A percentile compares a stretch with the other conserved stretches of the same genome.
phyloP scores from a whole-genome alignment of 2,329 filamentous ascomycete genomes.

The Thielaviopsis punctulata region DNA sequence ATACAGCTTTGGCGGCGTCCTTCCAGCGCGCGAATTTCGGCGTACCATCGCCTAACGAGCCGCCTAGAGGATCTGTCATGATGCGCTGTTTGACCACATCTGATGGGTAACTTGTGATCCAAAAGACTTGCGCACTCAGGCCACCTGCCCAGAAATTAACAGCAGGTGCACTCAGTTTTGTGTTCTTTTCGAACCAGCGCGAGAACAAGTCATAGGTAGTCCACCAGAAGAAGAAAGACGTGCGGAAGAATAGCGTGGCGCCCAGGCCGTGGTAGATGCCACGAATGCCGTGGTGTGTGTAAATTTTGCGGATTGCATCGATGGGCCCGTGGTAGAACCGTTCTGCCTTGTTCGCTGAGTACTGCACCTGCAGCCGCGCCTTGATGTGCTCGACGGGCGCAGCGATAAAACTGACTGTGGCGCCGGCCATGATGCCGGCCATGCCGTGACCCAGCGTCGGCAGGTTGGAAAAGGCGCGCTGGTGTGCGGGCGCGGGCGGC shows the following conservation, averaged over 20 bases:
- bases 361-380: constrained; percentile 85
- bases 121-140: constrained; percentile 83
- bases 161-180: constrained; percentile 54
- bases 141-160: constrained; percentile 98
- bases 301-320: constrained; percentile 61
- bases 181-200: constrained; percentile 46
- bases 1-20: constrained; percentile 63
- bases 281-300: constrained; percentile 50
- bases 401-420: constrained; percentile 82
- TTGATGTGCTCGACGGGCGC: constrained; percentile 93
- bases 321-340: constrained; percentile 74
- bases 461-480: constrained; percentile 23
- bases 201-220: constrained; percentile 81
- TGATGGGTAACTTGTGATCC: constrained; percentile 78
- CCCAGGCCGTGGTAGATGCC: constrained; percentile 76
- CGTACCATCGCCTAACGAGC: constrained; percentile 46
- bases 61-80: constrained; percentile 85
- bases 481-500: constrained; percentile 10
- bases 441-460: constrained; percentile 70
- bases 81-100: constrained; percentile 93
- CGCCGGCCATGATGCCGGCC: constrained; percentile 72
- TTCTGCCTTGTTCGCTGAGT: constrained; percentile 59
- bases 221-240: constrained; percentile 98
- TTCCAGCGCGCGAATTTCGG: constrained; percentile 59
- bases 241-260: constrained; percentile 75